Conservation (phyloP, 768 basidiomycete genomes). For the Termitomyces titanicus region DNA sequence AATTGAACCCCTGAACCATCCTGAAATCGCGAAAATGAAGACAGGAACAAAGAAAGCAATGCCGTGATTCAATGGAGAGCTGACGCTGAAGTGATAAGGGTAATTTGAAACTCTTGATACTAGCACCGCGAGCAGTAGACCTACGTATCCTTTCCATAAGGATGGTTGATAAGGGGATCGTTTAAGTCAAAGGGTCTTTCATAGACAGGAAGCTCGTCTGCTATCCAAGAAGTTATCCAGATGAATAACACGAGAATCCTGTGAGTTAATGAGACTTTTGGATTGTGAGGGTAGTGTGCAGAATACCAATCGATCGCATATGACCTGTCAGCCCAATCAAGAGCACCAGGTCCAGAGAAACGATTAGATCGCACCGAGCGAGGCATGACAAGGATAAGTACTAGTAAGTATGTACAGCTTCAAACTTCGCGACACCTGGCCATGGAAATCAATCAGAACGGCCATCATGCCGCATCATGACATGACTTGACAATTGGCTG, state of each 20-base stretch:
- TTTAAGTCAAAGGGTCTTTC: constrained; percentile 45
- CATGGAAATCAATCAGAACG: no score
- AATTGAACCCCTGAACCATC: constrained; percentile 39
- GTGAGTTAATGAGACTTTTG: neutral
- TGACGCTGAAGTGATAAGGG: constrained; percentile 34
- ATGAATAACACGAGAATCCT: constrained; percentile 36
- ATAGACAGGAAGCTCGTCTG: constrained; percentile 38
- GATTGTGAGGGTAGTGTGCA: neutral
- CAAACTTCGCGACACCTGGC: no score
- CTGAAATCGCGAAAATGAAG: constrained; percentile 31
- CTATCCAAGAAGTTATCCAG: constrained; percentile 39
- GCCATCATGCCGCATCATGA: no score
- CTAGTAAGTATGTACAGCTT: no score
- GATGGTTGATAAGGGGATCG: constrained; percentile 52
- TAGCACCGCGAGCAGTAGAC: constrained; percentile 10
- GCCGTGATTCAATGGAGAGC: constrained; percentile 41
- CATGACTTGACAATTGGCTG: no score
- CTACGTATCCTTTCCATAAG: constrained; percentile 48
- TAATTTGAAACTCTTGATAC: neutral
- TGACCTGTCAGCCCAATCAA: constrained; percentile 40
- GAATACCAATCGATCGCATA: constrained; percentile 54
- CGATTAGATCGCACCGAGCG: constrained; percentile 14
- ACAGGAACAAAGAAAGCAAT: constrained; percentile 47
- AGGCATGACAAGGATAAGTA: constrained; percentile 6
- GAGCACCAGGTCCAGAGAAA: constrained; percentile 33